These are phyloP conservation scores for Aspergillus unguis DNA, from an alignment of 2,329 filamentous ascomycete species.

Conservation along the genomic window DNA sequence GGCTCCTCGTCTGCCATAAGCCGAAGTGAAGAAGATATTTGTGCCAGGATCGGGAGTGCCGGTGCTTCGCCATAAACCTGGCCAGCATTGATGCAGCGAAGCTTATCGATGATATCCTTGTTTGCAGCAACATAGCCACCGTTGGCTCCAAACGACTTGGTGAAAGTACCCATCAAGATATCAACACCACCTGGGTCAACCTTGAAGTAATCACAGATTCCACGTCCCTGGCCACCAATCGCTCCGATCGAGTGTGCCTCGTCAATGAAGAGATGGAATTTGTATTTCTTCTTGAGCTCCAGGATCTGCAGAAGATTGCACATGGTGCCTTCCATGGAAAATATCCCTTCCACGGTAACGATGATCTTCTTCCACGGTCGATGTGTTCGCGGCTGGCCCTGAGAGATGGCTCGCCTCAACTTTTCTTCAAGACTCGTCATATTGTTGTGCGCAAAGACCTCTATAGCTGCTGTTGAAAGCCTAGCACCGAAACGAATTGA, in stretches of 20 bases:
- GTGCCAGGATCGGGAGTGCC: constrained; percentile 77
- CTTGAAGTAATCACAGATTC: constrained; percentile 93
- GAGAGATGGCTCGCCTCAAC: constrained; percentile 83
- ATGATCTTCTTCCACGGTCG: constrained; percentile 98
- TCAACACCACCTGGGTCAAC: constrained; percentile 82
- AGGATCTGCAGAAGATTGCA: constrained; percentile 84
- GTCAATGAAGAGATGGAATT: constrained; percentile 89
- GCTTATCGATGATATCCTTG: constrained; percentile 82
- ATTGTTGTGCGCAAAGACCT: constrained; percentile 94
- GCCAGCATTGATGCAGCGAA: constrained; percentile 76
- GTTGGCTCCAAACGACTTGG: constrained; percentile 95
- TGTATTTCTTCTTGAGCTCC: constrained; percentile 85
- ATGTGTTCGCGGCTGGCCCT: constrained; percentile 91
- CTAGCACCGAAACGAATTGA: constrained; percentile 91
- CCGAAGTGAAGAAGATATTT: constrained; percentile 77
- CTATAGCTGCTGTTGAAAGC: constrained; percentile 85
- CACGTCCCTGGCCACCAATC: constrained; percentile 79
- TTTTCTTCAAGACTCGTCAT: constrained; percentile 78
- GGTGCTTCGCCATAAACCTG: constrained; percentile 82
- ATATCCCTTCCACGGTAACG: constrained; percentile 88
- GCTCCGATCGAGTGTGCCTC: constrained; percentile 94
- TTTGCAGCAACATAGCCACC: constrained; percentile 91
- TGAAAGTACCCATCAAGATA: constrained; percentile 94
- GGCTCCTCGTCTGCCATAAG: constrained; percentile 74
- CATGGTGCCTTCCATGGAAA: constrained; percentile 99